Percentiles rank a stretch among this genome's conserved stretches.
phyloP scores from a whole-genome alignment of 1,284 basidiomycete species.

The Tylopilus sp. region DNA sequence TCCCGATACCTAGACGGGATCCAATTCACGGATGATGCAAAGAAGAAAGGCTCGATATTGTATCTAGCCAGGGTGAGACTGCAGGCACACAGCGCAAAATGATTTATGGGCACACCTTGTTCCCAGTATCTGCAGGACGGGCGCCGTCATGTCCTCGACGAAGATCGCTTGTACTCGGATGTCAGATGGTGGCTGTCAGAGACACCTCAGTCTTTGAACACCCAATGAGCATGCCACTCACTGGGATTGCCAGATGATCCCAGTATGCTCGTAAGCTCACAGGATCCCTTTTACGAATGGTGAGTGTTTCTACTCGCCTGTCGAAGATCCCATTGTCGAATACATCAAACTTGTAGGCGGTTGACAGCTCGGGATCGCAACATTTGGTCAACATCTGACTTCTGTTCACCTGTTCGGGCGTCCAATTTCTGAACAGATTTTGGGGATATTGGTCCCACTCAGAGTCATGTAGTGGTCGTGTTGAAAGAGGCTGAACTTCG shows the following conservation, averaged over 20 bases:
- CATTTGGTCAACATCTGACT: conserved; percentile 37
- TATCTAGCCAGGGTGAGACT: conserved; percentile 19
- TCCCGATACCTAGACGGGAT: conserved; percentile 54
- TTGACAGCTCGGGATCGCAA: conserved; percentile 28
- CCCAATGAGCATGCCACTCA: conserved; percentile 13
- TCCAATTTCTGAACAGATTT: conserved; percentile 50
- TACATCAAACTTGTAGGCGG: conserved; percentile 42
- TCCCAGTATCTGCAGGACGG: conserved; percentile 51
- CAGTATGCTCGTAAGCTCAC: conserved; percentile 16
- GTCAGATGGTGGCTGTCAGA: conserved; percentile 32
- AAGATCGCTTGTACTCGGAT: conserved; percentile 46
- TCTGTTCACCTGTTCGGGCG: conserved; percentile 37
- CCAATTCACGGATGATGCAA: conserved; percentile 52
- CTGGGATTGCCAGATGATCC: conserved; percentile 14
- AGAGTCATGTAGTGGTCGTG: background rate
- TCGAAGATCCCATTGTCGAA: conserved; percentile 33
- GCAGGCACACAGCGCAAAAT: background rate
- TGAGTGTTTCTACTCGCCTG: conserved; percentile 4
- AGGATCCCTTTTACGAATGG: conserved; percentile 6
- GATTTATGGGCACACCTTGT: conserved; percentile 35
- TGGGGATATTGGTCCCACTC: conserved; percentile 41
- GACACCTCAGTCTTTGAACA: conserved; percentile 1
- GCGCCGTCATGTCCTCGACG: conserved; percentile 44
- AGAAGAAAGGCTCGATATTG: conserved; percentile 53
- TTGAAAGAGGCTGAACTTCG: background rate